These are phyloP conservation scores for Dactylella cylindrospora DNA, from an alignment of 2,329 filamentous ascomycete genomes.

Conservation along the genomic window DNA sequence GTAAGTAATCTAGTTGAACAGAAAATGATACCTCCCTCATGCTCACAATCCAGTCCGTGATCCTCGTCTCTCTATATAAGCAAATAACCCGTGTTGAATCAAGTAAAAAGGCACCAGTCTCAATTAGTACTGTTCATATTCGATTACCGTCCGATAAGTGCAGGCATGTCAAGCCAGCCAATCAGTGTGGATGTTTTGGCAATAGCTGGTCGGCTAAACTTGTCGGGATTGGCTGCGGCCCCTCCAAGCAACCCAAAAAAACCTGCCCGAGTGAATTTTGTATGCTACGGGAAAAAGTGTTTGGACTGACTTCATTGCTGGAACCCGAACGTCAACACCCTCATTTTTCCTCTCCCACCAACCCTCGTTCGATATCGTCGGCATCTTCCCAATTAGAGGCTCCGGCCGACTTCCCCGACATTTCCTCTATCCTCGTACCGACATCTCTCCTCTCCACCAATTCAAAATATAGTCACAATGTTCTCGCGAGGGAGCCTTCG, in stretches of 20 bases:
- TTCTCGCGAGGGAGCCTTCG: conserved; percentile 42
- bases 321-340: conserved; percentile 20
- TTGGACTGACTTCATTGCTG: conserved; percentile 35
- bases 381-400: conserved; percentile 30
- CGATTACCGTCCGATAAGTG: too few relatives aligned
- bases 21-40: too few relatives aligned
- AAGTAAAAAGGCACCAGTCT: too few relatives aligned
- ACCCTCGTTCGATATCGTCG: conserved; percentile 19
- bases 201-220: conserved; percentile 36
- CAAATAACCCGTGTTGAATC: too few relatives aligned
- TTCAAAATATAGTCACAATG: conserved; percentile 18
- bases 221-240: too few relatives aligned
- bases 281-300: conserved; percentile 22
- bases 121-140: too few relatives aligned
- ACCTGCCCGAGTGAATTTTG: conserved; percentile 39
- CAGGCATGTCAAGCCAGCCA: conserved; percentile 1
- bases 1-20: too few relatives aligned
- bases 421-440: conserved; percentile 17
- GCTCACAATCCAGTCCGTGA: too few relatives aligned
- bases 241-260: conserved; percentile 30
- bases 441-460: background rate
- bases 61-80: too few relatives aligned
- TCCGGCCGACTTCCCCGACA: conserved; percentile 40
- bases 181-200: conserved; percentile 31
- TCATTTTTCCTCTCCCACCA: conserved; percentile 6